phyloP scores from a whole-genome alignment of 352 stramenopile species.

The Phytopythium vexans region DNA sequence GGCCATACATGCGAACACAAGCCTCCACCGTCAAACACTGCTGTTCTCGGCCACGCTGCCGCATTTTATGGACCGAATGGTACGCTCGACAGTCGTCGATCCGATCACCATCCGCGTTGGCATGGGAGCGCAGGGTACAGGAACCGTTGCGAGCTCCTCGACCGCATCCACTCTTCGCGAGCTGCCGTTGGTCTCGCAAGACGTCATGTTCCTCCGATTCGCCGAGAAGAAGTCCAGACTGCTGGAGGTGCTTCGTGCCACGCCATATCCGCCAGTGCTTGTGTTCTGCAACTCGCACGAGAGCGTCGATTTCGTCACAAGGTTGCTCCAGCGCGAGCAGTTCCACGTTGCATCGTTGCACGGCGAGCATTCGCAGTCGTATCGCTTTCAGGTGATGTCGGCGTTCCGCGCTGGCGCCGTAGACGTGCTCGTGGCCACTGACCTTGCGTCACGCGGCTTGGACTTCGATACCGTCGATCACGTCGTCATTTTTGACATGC shows the following conservation, averaged over 20 bases:
- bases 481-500: conserved; percentile 91
- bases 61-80: conserved; percentile 86
- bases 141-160: conserved; percentile 16
- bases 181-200: conserved; percentile 81
- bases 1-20: conserved; percentile 46
- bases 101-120: conserved; percentile 92
- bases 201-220: conserved; percentile 62
- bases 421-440: conserved; percentile 89
- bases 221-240: conserved; percentile 42
- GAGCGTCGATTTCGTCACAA: conserved; percentile 90
- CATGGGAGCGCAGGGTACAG: conserved; percentile 26
- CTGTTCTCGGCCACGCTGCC: conserved; percentile 96
- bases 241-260: conserved; percentile 56
- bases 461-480: conserved; percentile 84
- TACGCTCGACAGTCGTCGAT: conserved; percentile 90
- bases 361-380: conserved; percentile 80
- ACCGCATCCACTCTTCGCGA: conserved; percentile 11
- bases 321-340: conserved; percentile 92
- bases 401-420: conserved; percentile 47
- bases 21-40: conserved; percentile 64
- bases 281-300: conserved; percentile 98
- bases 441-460: conserved; percentile 86
- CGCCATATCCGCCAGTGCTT: conserved; percentile 90
- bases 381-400: conserved; percentile 43
- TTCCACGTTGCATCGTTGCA: conserved; percentile 95